Evolutionary conservation across 2,329 filamentous ascomycete species (phyloP).

Genomic region (Hypoxylon sp.): DNA sequence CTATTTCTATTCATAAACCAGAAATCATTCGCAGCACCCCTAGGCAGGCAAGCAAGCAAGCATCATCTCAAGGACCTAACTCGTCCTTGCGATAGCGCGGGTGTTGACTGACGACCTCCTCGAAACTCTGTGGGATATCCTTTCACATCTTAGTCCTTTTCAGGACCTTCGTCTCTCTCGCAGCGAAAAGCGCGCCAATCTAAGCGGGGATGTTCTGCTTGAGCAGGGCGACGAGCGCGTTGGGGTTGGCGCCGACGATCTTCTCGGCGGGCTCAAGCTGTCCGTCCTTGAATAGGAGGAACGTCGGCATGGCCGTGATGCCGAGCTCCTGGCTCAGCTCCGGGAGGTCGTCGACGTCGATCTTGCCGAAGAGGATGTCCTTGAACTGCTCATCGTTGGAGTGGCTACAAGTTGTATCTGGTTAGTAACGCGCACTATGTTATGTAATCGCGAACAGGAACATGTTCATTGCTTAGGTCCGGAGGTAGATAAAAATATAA

Average conservation of each 20-base stretch:
- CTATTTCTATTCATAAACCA: slow-evolving; percentile 14
- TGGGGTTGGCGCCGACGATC: slow-evolving; percentile 83
- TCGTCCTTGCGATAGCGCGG: no score
- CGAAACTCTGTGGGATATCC: slow-evolving; percentile 22
- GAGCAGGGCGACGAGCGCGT: slow-evolving; percentile 64
- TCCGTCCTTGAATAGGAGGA: slow-evolving; percentile 83
- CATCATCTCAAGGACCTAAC: no score
- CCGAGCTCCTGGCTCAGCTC: slow-evolving; percentile 79
- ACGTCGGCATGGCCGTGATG: slow-evolving; percentile 92
- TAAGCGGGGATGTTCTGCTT: slow-evolving; percentile 39
- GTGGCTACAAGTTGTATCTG: slow-evolving; percentile 62
- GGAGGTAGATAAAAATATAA: no score
- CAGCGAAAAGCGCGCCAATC: neutral
- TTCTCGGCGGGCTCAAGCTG: slow-evolving; percentile 75
- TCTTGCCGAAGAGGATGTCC: slow-evolving; percentile 79
- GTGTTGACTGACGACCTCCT: no score
- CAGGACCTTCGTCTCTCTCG: neutral
- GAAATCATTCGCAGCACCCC: slow-evolving; percentile 11
- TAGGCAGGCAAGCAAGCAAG: no score
- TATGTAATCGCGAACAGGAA: slow-evolving; percentile 2
- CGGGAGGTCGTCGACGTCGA: slow-evolving; percentile 86
- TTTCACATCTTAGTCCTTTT: no score
- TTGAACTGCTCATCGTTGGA: slow-evolving; percentile 65
- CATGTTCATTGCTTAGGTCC: no score
- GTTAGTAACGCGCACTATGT: neutral